phyloP scores from a whole-genome alignment of 768 basidiomycete species.

The Clavaria fumosa region DNA sequence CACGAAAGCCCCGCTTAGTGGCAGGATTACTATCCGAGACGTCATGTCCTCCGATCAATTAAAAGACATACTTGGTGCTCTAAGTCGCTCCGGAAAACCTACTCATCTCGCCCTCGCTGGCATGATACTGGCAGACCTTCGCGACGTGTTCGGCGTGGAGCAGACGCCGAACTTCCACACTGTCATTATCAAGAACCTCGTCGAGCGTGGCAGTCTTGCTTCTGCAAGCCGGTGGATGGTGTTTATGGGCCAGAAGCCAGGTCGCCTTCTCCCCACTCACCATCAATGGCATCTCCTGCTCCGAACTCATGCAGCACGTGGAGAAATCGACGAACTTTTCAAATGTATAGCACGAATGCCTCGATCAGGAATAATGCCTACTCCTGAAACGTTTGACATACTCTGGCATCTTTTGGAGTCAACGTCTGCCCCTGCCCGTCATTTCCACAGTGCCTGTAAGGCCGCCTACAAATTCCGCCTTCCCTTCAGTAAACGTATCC shows the following conservation, averaged over 20 bases:
- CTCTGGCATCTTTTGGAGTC: constrained; percentile 24
- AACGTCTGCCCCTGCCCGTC: no score
- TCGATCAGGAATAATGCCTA: constrained; percentile 24
- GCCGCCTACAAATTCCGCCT: constrained; percentile 31
- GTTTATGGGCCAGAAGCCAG: constrained; percentile 36
- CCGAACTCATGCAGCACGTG: constrained; percentile 19
- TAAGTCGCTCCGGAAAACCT: constrained; percentile 36
- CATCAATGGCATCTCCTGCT: constrained; percentile 43
- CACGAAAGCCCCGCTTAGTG: constrained; percentile 12
- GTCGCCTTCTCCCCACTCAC: constrained; percentile 28
- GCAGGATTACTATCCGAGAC: no score
- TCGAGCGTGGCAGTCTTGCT: constrained; percentile 26
- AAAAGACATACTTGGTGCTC: constrained; percentile 26
- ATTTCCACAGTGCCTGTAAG: no score
- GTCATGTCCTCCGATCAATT: no score
- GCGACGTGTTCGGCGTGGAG: constrained; percentile 28
- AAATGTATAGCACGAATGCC: constrained; percentile 14
- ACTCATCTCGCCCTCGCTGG: constrained; percentile 40
- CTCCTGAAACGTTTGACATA: constrained; percentile 22
- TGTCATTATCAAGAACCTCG: constrained; percentile 32
- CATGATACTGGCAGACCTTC: constrained; percentile 35
- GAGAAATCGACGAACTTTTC: constrained; percentile 8
- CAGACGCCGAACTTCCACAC: constrained; percentile 34
- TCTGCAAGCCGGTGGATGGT: constrained; percentile 35
- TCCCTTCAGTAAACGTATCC: constrained; percentile 28